Evolutionary conservation across 2,329 filamentous ascomycete genomes (phyloP).

Genomic region (Fragosphaeria purpurea): DNA sequence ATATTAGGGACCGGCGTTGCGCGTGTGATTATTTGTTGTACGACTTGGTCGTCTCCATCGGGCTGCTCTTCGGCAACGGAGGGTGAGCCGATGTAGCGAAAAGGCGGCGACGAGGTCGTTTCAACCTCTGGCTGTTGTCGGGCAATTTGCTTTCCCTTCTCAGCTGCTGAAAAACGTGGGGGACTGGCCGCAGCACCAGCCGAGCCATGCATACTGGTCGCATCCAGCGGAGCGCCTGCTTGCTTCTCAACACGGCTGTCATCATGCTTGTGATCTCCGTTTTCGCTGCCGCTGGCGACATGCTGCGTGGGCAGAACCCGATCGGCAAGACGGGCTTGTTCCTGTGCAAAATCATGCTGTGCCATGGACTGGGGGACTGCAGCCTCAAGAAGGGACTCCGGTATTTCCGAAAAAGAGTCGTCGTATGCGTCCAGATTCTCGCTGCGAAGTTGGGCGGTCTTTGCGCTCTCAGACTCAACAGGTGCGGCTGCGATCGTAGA

Average conservation of each 20-base stretch:
- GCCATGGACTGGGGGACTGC: conserved; percentile 29
- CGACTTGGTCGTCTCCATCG: too few species aligned
- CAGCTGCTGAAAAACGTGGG: not conserved
- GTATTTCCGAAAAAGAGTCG: conserved; percentile 49
- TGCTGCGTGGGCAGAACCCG: too few species aligned
- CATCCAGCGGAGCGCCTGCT: too few species aligned
- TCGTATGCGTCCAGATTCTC: conserved; percentile 26
- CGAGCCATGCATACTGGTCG: too few species aligned
- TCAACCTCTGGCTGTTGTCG: not conserved
- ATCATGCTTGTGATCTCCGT: too few species aligned
- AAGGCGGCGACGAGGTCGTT: conserved; percentile 7
- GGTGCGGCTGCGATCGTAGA: not conserved
- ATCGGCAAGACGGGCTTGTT: conserved; percentile 3
- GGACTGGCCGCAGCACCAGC: too few species aligned
- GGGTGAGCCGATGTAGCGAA: not conserved
- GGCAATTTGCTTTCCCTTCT: conserved; percentile 6
- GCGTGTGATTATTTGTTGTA: too few species aligned
- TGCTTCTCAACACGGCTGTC: too few species aligned
- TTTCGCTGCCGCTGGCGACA: too few species aligned
- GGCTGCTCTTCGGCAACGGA: not conserved
- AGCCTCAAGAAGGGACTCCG: conserved; percentile 38
- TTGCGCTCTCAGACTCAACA: not conserved
- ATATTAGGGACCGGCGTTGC: too few species aligned
- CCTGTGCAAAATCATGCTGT: conserved; percentile 4
- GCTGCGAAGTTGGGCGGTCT: not conserved